phyloP scores from a whole-genome alignment of 495 filamentous ascomycete species.

The Aeminium ludgeri region DNA sequence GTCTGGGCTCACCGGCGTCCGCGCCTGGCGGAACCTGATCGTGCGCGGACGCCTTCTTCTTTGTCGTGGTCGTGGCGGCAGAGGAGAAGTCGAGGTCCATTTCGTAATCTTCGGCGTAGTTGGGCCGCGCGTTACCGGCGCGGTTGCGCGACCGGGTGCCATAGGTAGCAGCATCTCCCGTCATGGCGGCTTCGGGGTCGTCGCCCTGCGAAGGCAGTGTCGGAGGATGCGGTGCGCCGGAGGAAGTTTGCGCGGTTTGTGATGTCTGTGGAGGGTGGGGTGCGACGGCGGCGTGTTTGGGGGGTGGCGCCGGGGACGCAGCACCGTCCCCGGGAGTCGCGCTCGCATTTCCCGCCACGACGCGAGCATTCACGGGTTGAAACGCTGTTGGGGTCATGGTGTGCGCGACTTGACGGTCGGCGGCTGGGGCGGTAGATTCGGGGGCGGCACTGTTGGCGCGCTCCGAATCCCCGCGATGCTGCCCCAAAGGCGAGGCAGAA shows the following conservation, averaged over 20 bases:
- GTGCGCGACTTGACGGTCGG: background rate
- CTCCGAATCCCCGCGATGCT: background rate
- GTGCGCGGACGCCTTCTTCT: slow-evolving; percentile 12
- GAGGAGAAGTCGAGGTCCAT: slow-evolving; percentile 52
- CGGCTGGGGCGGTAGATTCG: background rate
- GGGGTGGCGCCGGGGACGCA: background rate
- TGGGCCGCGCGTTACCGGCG: slow-evolving; percentile 60
- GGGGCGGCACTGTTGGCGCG: background rate
- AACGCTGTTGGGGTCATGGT: slow-evolving; percentile 1
- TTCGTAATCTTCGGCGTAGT: slow-evolving; percentile 95
- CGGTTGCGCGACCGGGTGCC: slow-evolving; percentile 91
- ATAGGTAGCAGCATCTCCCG: slow-evolving; percentile 42
- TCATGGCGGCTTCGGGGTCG: slow-evolving; percentile 2
- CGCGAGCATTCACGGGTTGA: slow-evolving; percentile 5
- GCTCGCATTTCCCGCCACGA: background rate
- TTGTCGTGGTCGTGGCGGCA: slow-evolving; percentile 8
- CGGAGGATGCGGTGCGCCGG: background rate
- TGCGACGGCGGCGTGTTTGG: slow-evolving; percentile 2
- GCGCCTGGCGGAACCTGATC: slow-evolving; percentile 6
- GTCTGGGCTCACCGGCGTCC: slow-evolving; percentile 4
- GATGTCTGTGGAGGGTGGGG: slow-evolving; percentile 1
- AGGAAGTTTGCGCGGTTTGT: slow-evolving; percentile 4
- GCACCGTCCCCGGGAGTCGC: background rate
- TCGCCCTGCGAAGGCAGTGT: slow-evolving; percentile 6
- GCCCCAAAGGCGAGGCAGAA: background rate